Evolutionary conservation across 108 stramenopile genomes (phyloP).

Genomic region (Bacterosira constricta): DNA sequence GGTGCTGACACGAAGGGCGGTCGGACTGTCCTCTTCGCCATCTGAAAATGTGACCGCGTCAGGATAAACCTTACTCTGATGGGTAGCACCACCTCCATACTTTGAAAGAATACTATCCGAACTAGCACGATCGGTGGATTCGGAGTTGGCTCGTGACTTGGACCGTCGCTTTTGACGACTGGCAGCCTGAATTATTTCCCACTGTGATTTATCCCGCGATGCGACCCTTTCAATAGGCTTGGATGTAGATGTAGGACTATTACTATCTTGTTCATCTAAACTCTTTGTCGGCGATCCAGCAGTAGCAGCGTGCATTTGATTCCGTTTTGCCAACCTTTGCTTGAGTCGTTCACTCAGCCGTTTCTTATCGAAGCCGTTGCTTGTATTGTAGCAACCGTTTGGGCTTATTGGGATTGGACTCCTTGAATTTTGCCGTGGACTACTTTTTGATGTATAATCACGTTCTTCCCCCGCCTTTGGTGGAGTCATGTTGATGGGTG

Average conservation of each 20-base stretch:
- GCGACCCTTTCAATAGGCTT: neutral
- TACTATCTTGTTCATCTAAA: neutral
- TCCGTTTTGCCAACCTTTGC: conserved; percentile 22
- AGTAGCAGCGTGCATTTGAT: neutral
- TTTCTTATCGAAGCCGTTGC: conserved; percentile 13
- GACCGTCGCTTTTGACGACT: neutral
- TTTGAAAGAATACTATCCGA: conserved; percentile 9
- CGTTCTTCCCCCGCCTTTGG: neutral
- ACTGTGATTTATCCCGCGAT: neutral
- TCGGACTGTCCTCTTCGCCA: conserved; percentile 12
- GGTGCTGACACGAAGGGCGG: neutral
- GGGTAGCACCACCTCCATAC: neutral
- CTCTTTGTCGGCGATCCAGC: neutral
- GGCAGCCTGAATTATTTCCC: neutral
- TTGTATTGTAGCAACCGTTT: neutral
- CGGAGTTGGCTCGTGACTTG: neutral
- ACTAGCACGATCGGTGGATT: neutral
- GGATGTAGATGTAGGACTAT: neutral
- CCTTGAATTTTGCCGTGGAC: neutral
- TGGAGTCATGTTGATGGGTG: neutral
- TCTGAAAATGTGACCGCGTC: conserved; percentile 28
- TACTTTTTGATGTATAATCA: neutral
- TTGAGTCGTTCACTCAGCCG: conserved; percentile 22
- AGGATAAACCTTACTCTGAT: neutral
- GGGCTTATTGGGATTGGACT: neutral